A percentile compares a stretch with the other conserved stretches of the same genome.
Evolutionary conservation across 176 grass and related monocot species (phyloP).

Genomic region (Oryza glaberrima): DNA sequence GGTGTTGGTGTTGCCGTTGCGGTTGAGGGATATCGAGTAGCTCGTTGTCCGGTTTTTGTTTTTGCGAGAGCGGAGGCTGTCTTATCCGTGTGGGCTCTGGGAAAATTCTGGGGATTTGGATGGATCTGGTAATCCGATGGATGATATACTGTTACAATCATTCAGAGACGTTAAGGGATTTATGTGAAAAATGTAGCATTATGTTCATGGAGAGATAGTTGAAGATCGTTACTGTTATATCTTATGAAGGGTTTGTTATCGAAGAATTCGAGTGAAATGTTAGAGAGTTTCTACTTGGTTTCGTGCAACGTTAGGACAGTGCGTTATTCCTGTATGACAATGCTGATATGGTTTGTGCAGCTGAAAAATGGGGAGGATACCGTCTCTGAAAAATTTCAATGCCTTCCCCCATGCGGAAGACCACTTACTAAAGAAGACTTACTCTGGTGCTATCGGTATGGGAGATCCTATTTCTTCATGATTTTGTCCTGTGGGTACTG

Average conservation of each 20-base stretch:
- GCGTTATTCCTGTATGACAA: conserved; percentile 3
- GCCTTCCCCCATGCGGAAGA: conserved; percentile 94
- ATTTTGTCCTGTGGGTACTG: neutral
- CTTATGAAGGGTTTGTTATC: neutral
- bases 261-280: conserved; percentile 2
- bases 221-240: neutral
- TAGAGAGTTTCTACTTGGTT: neutral
- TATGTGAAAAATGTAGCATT: neutral
- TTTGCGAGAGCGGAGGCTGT: neutral
- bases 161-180: neutral
- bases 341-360: conserved; percentile 27
- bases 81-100: neutral
- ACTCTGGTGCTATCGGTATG: conserved; percentile 85
- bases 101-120: neutral
- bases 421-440: conserved; percentile 89
- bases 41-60: neutral
- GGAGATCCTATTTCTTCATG: neutral
- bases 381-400: conserved; percentile 87
- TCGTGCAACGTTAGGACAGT: neutral
- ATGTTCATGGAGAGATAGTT: neutral
- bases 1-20: neutral
- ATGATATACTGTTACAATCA: neutral
- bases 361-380: conserved; percentile 72
- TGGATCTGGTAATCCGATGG: neutral
- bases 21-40: neutral